Conservation (phyloP, 2,329 filamentous ascomycete genomes). For the Trichoderma gracile region DNA sequence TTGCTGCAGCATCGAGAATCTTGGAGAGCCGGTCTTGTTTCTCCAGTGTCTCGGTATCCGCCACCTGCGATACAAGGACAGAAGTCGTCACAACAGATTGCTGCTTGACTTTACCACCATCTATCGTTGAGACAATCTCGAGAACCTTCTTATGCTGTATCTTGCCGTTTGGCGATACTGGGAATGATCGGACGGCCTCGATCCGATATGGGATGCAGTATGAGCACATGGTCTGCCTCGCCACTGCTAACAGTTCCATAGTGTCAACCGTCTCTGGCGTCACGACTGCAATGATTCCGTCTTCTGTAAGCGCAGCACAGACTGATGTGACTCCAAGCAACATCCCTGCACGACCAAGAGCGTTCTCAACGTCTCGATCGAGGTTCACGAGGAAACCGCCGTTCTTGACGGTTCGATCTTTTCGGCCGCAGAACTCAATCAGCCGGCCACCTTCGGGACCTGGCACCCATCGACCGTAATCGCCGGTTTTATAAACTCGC, state of each 20-base stretch:
- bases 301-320: constrained; percentile 8
- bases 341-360: neutral
- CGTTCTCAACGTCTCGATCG: constrained; percentile 23
- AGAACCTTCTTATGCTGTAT: constrained; percentile 7
- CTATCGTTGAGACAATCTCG: neutral
- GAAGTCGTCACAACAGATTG: neutral
- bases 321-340: constrained; percentile 13
- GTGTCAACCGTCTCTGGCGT: constrained; percentile 13
- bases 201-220: constrained; percentile 21
- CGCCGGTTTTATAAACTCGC: constrained; percentile 19
- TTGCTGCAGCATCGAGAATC: neutral
- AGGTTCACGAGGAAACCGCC: constrained; percentile 22
- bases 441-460: constrained; percentile 11
- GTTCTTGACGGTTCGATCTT: constrained; percentile 25
- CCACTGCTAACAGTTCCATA: neutral
- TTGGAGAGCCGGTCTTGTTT: neutral
- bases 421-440: constrained; percentile 21
- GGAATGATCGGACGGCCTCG: constrained; percentile 2
- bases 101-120: neutral
- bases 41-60: neutral
- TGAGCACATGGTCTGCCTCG: constrained; percentile 11
- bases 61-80: neutral
- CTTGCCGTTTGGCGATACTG: constrained; percentile 22
- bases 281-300: constrained; percentile 24
- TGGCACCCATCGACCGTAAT: constrained; percentile 19